phyloP scores from a whole-genome alignment of 1,284 basidiomycete species.

The Leccinum subrobustum region DNA sequence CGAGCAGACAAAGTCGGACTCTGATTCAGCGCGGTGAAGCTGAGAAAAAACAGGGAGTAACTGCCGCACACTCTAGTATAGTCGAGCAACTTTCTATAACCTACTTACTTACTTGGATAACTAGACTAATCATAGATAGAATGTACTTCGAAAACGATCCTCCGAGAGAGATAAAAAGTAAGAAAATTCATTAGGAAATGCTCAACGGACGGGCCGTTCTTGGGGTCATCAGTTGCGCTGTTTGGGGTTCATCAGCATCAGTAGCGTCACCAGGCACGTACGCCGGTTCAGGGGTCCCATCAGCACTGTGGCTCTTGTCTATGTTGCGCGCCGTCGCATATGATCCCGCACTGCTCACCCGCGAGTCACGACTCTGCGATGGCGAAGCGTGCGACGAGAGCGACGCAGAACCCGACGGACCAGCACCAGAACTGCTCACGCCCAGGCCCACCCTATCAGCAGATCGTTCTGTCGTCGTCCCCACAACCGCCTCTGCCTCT shows the following conservation, averaged over 20 bases:
- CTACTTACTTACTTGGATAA: conserved; percentile 1
- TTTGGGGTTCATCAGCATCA: conserved; percentile 13
- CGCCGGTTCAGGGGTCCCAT: background rate
- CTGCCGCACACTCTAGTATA: no score
- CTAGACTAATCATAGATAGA: background rate
- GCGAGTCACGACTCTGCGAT: conserved; percentile 9
- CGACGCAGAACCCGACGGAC: conserved; percentile 1
- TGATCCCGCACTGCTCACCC: conserved; percentile 14
- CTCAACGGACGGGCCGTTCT: conserved; percentile 17
- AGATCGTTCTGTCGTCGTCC: background rate
- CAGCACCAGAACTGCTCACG: background rate
- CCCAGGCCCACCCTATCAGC: background rate
- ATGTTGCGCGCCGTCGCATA: conserved; percentile 11
- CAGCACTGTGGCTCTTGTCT: background rate
- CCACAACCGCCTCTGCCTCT: background rate
- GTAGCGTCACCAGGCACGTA: conserved; percentile 3
- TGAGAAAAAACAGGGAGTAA: conserved; percentile 26
- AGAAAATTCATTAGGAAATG: background rate
- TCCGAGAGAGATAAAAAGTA: no score
- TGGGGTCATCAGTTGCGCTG: conserved; percentile 19
- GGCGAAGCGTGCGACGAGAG: background rate
- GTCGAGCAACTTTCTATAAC: no score
- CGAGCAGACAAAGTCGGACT: conserved; percentile 15
- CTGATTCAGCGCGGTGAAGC: conserved; percentile 1
- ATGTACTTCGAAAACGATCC: no score